Percentiles rank a stretch among this genome's conserved stretches.
Evolutionary conservation across 1,139 yeast genomes (phyloP).

Genomic region (Wickerhamomyces sp.): DNA sequence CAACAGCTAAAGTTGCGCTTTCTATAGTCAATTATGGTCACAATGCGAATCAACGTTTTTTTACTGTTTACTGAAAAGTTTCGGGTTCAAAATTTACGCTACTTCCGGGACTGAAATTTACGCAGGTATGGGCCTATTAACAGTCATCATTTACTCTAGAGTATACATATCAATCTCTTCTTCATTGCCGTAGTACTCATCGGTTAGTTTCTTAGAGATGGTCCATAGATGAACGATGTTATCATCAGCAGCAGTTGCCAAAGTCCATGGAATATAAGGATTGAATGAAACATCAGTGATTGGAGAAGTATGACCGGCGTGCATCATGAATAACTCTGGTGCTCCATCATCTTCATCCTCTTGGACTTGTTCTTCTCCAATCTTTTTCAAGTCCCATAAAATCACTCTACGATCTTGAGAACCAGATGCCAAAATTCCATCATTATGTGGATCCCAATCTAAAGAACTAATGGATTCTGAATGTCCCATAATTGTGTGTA

Average conservation of each 20-base stretch:
- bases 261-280: slow-evolving; percentile 61
- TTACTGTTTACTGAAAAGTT: not conserved
- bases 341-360: slow-evolving; percentile 81
- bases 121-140: not conserved
- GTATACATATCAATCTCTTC: slow-evolving; percentile 50
- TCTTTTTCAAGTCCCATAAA: slow-evolving; percentile 66
- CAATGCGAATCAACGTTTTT: not conserved
- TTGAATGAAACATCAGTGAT: slow-evolving; percentile 71
- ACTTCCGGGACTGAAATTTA: not conserved
- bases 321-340: slow-evolving; percentile 80
- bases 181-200: slow-evolving; percentile 69
- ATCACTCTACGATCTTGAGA: slow-evolving; percentile 68
- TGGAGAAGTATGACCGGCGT: slow-evolving; percentile 79
- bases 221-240: slow-evolving; percentile 78
- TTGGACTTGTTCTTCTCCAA: slow-evolving; percentile 75
- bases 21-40: too few species aligned
- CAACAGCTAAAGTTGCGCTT: too few species aligned
- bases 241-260: slow-evolving; percentile 72
- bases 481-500: slow-evolving; percentile 78
- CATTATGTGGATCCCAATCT: slow-evolving; percentile 68
- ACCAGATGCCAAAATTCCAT: slow-evolving; percentile 70
- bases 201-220: slow-evolving; percentile 47
- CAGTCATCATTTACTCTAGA: not conserved
- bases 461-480: slow-evolving; percentile 61
- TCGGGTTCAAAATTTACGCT: slow-evolving; percentile 6